A percentile compares a stretch with the other conserved stretches of the same genome.
Conservation (phyloP, 225 moss, liverwort and hornwort species). For the Pseudisothecium myosuroides region DNA sequence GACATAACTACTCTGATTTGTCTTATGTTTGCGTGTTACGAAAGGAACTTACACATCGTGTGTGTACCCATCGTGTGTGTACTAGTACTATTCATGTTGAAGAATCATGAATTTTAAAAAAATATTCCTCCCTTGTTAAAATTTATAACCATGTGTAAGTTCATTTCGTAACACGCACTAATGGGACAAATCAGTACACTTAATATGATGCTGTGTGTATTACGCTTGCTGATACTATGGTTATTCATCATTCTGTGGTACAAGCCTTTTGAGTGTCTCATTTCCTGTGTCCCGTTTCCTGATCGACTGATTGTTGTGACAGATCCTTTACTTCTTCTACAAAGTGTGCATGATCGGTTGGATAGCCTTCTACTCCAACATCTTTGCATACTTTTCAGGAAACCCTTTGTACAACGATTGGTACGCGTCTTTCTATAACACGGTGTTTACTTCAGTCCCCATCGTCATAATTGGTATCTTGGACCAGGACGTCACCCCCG, state of each 20-base stretch:
- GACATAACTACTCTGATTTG: neutral
- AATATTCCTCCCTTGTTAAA: neutral
- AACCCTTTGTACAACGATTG: conserved; percentile 85
- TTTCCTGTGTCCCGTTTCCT: neutral
- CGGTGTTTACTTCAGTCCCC: conserved; percentile 67
- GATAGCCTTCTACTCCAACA: conserved; percentile 81
- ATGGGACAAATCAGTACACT: neutral
- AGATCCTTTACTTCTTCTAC: conserved; percentile 89
- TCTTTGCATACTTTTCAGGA: conserved; percentile 62
- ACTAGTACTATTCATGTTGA: neutral
- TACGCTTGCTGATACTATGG: neutral
- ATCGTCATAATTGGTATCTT: conserved; percentile 49
- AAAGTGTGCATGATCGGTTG: conserved; percentile 85
- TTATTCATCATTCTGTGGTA: neutral
- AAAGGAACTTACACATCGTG: neutral
- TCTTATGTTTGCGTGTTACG: neutral
- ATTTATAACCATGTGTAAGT: neutral
- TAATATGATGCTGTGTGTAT: neutral
- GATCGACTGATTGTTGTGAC: neutral
- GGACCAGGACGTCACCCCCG: conserved; percentile 75
- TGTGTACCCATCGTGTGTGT: neutral
- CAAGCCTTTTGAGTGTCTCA: neutral
- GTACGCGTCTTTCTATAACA: conserved; percentile 89
- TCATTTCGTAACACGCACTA: neutral
- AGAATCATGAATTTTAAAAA: neutral